Base-by-base conservation (phyloP, 495 filamentous ascomycete genomes). In the Hypoxylon crocopeplum region DNA sequence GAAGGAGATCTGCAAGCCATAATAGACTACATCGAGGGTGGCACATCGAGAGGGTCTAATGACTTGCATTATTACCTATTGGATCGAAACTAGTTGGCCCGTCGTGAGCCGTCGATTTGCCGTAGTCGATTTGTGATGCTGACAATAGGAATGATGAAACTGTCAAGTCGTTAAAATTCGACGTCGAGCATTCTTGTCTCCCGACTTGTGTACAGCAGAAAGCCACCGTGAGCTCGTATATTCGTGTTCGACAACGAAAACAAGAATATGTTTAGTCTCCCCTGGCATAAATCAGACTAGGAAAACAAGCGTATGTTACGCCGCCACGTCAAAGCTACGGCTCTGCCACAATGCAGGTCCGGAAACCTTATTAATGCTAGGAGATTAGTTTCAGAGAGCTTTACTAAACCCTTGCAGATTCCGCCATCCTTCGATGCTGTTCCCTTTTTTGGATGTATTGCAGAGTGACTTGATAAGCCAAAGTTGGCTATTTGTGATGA, bases 291-390 rank as follows among this genome's bases (percentile, higher is more conserved):
- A 37, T 15, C 50, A 17, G 46, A 48, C 21, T 8, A 44, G 15
- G 39, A 44, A 40, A 41, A 60, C 24, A 50, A 56, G 50, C 53
- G 52, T 49, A 37, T 62, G 45, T 61, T 33, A 53, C 53, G 47
- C 52, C 59, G 64, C 64, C 62, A 67, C 64, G 62, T 69, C 56
- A 63, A 69, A 49, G 25, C 46, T n/a, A 47, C 33, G 30, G 49
- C 19, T 47, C 53, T 54, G 49, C 57, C 45, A 59, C 47, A 36
- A 69, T 69, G 67, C 67, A 69, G 67, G 67, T 69, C 66, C 66
- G 17, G 38, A 13, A 27, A 53, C 38, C 50, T 48, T 58, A 29
- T 60, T 56, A 24, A 27, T 42, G 50, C 27, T 52, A 22, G 24
- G 27, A 11, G 29, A 33, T 45, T 21, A 15, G n/a, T n/a, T n/a